Evolutionary conservation across 805 yeast genomes (phyloP), one percentile per base, ranked within the genome.

Genomic region (Candida wancherniae): DNA sequence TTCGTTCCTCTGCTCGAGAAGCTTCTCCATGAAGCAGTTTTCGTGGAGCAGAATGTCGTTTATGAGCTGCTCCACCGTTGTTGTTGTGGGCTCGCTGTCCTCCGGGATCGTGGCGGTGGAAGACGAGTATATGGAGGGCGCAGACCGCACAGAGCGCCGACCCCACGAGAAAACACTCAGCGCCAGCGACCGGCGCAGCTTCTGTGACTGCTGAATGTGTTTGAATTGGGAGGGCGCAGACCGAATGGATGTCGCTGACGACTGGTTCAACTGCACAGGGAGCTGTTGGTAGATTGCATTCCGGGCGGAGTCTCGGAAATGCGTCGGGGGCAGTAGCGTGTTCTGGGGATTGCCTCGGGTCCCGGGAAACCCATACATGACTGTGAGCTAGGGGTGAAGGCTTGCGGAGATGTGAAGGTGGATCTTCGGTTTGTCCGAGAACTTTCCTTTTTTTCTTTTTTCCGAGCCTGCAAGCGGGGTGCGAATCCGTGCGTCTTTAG

Each of bases 51-150:
- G 58, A 6, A 64, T 56, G 43, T 64, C 70, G 39, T 63, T 64
- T 28, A 65, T 63, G 20, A 65, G 48, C 45, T 64, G 69, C 35
- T 65, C 71, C 9, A 65, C 61, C 1, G 69, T 63, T 14, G 58
- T 57, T n/a, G 63, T 49, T 1, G 63, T 47, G 5, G 66, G 69
- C 36, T 63, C 69, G 29, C 57, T 45, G 36, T 65, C 69, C 40
- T 65, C 71, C 1, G 71, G 71, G 22, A 65, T 65, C 11, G 70
- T 65, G 25, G 66, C 69, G 1, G 69, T 63, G 15, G 63, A 54
- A 26, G 57, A 51, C 17, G 67, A 59, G 40, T 63, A 64, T 11
- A 63, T 48, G 12, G 67, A 59, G 3, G 71, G 71, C 1, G 70
- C 69, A n/a, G 63, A 55, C 17, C 71, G 44, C 12, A 62, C 65